Base-by-base conservation (phyloP, 768 basidiomycete genomes). In the Collybia mongolica region DNA sequence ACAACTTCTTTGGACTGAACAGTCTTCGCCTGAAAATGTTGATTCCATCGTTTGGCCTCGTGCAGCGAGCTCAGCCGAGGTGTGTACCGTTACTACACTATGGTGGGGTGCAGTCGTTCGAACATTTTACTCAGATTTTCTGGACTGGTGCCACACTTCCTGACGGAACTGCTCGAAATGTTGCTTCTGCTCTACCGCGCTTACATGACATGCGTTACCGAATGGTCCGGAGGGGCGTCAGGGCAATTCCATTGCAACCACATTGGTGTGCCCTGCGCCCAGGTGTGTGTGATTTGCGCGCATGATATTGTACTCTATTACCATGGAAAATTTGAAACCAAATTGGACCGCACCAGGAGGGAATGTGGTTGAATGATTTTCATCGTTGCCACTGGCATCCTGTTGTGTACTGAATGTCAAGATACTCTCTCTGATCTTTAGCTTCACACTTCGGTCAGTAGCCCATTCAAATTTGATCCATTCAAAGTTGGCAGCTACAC, bases 401-500 rank as follows among this genome's bases (percentile, higher is more conserved):
- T 47, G 17, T 37, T 48, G 20, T n/a, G 93, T 93, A 57, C 88
- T 91, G 65, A 98, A 97, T 2, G 92, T 91, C 56, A 98, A 68
- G 9, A 83, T 80, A 57, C 81, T 90, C 41, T 93, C 89, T 2
- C 88, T 80, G 55, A 98, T 93, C 53, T 77, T 83, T 17, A 98
- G 71, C 54, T 84, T 83, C 12, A 95, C 93, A 49, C 82, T 93
- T 9, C 95, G 80, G 48, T 91, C 88, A 0, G 82, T 82, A 0
- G 82, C 70, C 96, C 96, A 98, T 49, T 92, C 89, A 47, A 98
- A 88, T 6, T 71, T 74, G 22, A 98, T 80, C 57, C 83, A 74
- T 47, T 87, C 84, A 53, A 95, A 69, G 1, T 82, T 85, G 7
- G 80, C 84, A 5, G 82, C 83, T 2, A 63, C 54, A 19, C 64